These are phyloP conservation scores for Fraxinus latifolia DNA, from an alignment of 305 asterid species.

Conservation along the genomic window DNA sequence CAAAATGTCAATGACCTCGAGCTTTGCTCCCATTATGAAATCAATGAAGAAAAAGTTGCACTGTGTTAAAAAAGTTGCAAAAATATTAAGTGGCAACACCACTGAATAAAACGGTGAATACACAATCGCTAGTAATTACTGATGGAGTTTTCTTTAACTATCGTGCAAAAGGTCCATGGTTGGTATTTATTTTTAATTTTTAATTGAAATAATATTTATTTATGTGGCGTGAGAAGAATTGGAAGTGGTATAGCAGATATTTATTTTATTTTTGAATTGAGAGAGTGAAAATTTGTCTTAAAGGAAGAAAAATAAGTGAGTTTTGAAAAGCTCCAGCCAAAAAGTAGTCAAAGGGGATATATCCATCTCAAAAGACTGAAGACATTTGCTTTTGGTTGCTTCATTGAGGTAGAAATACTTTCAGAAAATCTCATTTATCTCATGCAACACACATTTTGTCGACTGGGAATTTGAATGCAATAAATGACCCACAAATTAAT, in stretches of 20 bases:
- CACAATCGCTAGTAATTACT: neutral
- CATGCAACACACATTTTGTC: neutral
- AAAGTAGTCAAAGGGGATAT: slow-evolving; percentile 26
- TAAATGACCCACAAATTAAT: slow-evolving; percentile 14
- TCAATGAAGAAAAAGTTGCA: slow-evolving; percentile 1
- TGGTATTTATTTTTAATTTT: neutral
- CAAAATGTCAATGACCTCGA: slow-evolving; percentile 42
- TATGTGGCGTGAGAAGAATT: neutral
- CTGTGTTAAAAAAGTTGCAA: neutral
- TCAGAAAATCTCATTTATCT: neutral
- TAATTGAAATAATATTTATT: neutral
- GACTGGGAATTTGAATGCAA: neutral
- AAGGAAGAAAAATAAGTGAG: neutral
- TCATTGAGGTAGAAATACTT: slow-evolving; percentile 1
- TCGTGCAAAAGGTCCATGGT: neutral
- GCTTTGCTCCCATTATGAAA: slow-evolving; percentile 64
- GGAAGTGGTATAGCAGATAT: neutral
- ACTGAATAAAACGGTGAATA: neutral
- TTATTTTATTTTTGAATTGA: neutral
- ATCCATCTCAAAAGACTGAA: slow-evolving; percentile 19
- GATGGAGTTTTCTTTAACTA: neutral
- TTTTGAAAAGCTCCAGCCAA: neutral
- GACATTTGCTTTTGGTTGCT: neutral
- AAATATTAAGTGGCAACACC: neutral
- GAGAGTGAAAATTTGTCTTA: neutral